Percentiles rank a stretch among this genome's conserved stretches.
Evolutionary conservation across 169 alveolate genomes (phyloP).

Genomic region (Cryptosporidium ryanae): DNA sequence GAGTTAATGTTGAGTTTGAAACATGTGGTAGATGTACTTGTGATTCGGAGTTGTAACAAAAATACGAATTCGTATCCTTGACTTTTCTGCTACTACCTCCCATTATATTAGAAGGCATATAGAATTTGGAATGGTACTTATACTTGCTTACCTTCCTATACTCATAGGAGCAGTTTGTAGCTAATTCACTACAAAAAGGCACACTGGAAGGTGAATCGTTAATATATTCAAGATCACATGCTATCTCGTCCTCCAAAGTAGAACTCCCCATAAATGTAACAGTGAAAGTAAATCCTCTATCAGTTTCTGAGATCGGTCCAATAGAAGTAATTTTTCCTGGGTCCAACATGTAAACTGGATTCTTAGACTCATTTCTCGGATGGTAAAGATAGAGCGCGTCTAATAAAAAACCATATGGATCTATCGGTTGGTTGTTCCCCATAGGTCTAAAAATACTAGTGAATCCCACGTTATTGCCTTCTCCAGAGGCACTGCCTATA

Average conservation of each 20-base stretch:
- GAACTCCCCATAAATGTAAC: conserved; percentile 14
- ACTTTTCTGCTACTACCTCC: too few species aligned
- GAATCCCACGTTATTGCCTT: too few species aligned
- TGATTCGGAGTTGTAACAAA: too few species aligned
- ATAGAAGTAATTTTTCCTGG: conserved; percentile 32
- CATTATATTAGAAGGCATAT: too few species aligned
- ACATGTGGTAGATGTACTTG: too few species aligned
- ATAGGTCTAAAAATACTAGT: not conserved
- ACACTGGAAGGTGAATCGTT: conserved; percentile 29
- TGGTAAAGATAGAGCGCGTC: conserved; percentile 58
- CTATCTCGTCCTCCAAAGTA: conserved; percentile 27
- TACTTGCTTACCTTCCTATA: too few species aligned
- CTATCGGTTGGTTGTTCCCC: conserved; percentile 5
- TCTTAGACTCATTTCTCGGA: conserved; percentile 66
- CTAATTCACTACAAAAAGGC: not conserved
- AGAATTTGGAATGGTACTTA: too few species aligned
- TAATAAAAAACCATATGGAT: conserved; percentile 55
- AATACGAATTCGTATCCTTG: too few species aligned
- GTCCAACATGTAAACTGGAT: conserved; percentile 53
- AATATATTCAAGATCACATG: conserved; percentile 30
- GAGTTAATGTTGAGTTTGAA: too few species aligned
- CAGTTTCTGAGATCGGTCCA: conserved; percentile 46
- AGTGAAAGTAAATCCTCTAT: conserved; percentile 40
- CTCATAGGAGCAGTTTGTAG: too few species aligned
- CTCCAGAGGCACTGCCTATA: not conserved